Base-by-base conservation (phyloP, 192 early-diverging fungal genomes). In the Umbelopsis vinacea region DNA sequence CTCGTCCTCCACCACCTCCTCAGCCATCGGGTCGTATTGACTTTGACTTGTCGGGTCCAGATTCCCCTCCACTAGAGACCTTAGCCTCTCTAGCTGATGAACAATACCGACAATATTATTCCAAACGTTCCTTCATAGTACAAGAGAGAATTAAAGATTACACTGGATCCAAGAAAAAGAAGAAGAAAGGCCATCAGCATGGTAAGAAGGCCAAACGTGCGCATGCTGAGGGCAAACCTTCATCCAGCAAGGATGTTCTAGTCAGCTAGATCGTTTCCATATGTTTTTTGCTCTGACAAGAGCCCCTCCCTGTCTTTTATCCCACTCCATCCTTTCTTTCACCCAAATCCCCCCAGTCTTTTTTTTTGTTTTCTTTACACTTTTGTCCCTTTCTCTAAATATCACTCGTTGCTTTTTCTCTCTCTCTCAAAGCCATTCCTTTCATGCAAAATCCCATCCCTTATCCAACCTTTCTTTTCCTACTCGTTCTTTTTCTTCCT, bases 21-120 rank as follows among this genome's bases (percentile, higher is more conserved):
- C 15, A 38, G 40, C 45, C 55, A 43, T n/a, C 38, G 35, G 54
- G 48, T 53, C 46, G 63, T 11, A 66, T 63, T n/a, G 57, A 63
- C 17, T 63, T 63, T 37, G 57, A 63, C 33, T 33, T 63, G 15
- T 63, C 57, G 2, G 57, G 57, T 14, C 57, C 68, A 19, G 46
- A 54, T 38, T 75, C 74, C 21, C 74, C 74, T 15, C 72, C 72
- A 43, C 26, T 66, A 12, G 68, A 75, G 29, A 45, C 57, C 23
- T 53, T 75, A 47, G 69, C 68, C 43, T 75, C 74, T 69, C 74
- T 71, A 35, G 75, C 52, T 52, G 75, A 71, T 68, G 57, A 53
- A 22, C 68, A 75, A 70, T 53, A 70, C 33, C 48, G 57, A n/a
- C 57, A 63, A 63, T 63, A 63, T 37, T 63, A 63, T 63, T 63